A percentile compares a stretch with the other conserved stretches of the same genome.
These are phyloP conservation scores for Mortierella sp. DNA, from an alignment of 371 early-diverging fungal genomes.

Conservation along the genomic window DNA sequence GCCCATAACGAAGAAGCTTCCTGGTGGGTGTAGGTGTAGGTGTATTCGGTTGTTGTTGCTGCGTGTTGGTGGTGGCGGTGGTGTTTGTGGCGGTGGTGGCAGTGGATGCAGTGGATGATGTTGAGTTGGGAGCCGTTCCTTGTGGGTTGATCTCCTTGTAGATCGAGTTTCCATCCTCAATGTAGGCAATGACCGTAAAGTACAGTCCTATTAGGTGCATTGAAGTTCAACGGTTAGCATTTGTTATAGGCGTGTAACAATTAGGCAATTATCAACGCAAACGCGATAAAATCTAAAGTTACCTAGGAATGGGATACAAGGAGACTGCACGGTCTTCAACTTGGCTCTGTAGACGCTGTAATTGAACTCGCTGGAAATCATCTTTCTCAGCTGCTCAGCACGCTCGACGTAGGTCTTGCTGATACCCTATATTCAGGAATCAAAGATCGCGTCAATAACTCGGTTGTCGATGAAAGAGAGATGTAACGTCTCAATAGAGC, in stretches of 20 bases:
- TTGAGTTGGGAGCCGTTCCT: background rate
- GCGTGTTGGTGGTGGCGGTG: too few relatives aligned
- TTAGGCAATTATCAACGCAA: too few relatives aligned
- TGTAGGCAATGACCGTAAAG: slow-evolving; percentile 88
- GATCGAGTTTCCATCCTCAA: slow-evolving; percentile 92
- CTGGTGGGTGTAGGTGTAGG: slow-evolving; percentile 8
- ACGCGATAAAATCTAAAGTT: too few relatives aligned
- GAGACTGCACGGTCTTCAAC: slow-evolving; percentile 84
- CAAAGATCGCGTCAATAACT: too few relatives aligned
- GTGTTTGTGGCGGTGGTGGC: too few relatives aligned
- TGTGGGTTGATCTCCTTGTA: slow-evolving; percentile 44
- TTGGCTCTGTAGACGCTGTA: slow-evolving; percentile 86
- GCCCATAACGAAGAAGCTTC: slow-evolving; percentile 39
- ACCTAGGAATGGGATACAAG: slow-evolving; percentile 91
- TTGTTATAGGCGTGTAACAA: too few relatives aligned
- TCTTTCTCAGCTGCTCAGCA: slow-evolving; percentile 59
- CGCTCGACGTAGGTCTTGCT: slow-evolving; percentile 68
- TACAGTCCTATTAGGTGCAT: slow-evolving; percentile 70
- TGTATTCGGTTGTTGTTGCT: slow-evolving; percentile 1
- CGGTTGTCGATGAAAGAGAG: background rate
- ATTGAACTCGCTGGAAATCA: slow-evolving; percentile 84
- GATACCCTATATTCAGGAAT: slow-evolving; percentile 56
- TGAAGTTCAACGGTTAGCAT: background rate
- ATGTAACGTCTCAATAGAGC: background rate
- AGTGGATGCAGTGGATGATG: slow-evolving; percentile 1